These are phyloP conservation scores for Tuber brumale DNA, from an alignment of 495 filamentous ascomycete genomes.

Conservation along the genomic window DNA sequence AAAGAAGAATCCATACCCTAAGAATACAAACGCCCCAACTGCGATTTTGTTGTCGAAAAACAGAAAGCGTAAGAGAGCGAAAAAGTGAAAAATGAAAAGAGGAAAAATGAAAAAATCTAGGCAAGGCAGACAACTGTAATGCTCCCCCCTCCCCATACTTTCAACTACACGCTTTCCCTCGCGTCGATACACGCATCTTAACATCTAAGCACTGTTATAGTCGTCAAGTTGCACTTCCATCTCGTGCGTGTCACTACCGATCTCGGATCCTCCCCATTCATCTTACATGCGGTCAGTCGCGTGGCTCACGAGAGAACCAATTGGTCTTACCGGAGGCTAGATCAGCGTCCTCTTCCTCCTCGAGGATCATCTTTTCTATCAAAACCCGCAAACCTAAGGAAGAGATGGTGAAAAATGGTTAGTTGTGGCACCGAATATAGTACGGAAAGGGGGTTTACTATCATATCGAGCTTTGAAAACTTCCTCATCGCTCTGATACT, in stretches of 20 bases:
- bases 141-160: not conserved
- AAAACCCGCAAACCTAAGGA: constrained; percentile 27
- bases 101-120: constrained; percentile 33
- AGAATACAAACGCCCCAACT: constrained; percentile 36
- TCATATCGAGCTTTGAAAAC: constrained; percentile 40
- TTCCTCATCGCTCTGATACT: constrained; percentile 35
- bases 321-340: constrained; percentile 41
- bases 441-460: constrained; percentile 19
- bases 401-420: not conserved
- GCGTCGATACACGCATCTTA: not conserved
- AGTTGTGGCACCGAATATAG: not conserved
- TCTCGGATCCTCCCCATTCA: constrained; percentile 41
- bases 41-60: constrained; percentile 4
- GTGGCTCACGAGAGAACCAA: constrained; percentile 40
- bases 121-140: constrained; percentile 10
- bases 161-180: constrained; percentile 6
- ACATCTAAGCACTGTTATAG: constrained; percentile 34
- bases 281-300: constrained; percentile 40
- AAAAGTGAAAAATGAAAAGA: constrained; percentile 5
- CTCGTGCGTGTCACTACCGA: constrained; percentile 40
- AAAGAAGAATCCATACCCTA: constrained; percentile 32
- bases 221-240: constrained; percentile 39
- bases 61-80: not conserved
- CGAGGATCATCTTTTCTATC: constrained; percentile 41
- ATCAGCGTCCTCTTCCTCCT: constrained; percentile 41